These are phyloP conservation scores for Pichia paraexigua DNA, from an alignment of 805 yeast genomes.

Conservation along the genomic window DNA sequence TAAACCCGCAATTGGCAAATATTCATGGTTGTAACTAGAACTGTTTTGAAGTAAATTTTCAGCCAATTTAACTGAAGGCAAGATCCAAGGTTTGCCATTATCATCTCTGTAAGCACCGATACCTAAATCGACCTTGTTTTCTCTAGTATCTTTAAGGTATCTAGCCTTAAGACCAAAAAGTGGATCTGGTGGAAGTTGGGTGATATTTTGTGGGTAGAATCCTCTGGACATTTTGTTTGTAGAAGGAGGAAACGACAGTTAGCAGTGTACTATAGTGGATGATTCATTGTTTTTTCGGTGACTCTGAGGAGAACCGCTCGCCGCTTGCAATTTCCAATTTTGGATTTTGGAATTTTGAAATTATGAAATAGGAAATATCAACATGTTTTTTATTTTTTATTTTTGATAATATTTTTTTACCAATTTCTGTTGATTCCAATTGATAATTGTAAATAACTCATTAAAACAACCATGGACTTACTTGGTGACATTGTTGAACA, in stretches of 20 bases:
- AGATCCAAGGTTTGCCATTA: conserved; percentile 81
- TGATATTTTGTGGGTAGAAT: conserved; percentile 33
- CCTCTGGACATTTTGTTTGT: conserved; percentile 15
- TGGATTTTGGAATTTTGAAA: not conserved
- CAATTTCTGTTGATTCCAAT: not conserved
- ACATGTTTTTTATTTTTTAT: too few species aligned
- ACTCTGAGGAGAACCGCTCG: not conserved
- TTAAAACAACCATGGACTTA: conserved; percentile 42
- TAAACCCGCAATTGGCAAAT: conserved; percentile 74
- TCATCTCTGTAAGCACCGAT: conserved; percentile 95
- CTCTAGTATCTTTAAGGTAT: conserved; percentile 47
- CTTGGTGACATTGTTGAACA: conserved; percentile 69
- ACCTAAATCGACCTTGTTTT: conserved; percentile 73
- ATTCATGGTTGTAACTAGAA: conserved; percentile 73
- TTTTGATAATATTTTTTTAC: too few species aligned
- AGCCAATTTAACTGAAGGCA: conserved; percentile 71
- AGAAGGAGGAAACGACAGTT: not conserved
- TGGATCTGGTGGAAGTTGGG: conserved; percentile 76
- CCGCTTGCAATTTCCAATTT: not conserved
- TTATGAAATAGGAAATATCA: too few species aligned
- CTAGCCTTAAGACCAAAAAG: conserved; percentile 75
- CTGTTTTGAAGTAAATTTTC: conserved; percentile 55
- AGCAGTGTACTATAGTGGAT: not conserved
- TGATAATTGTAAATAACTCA: too few species aligned
- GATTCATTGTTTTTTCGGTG: not conserved